phyloP scores from a whole-genome alignment of 495 filamentous ascomycete genomes.

The Pyrenula massariospora region DNA sequence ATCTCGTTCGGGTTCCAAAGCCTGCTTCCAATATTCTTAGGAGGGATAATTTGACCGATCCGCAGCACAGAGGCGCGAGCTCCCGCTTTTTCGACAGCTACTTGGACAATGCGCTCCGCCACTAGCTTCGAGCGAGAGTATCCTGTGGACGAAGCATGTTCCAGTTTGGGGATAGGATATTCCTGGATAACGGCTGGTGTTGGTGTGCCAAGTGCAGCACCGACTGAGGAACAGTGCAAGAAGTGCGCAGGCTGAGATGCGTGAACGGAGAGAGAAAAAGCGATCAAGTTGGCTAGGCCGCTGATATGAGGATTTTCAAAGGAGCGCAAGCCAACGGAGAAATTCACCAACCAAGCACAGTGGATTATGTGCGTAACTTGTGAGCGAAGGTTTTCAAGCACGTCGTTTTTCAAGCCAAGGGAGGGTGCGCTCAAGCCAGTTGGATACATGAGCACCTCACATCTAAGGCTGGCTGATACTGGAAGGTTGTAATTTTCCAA shows the following conservation, averaged over 20 bases:
- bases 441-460: constrained; percentile 27
- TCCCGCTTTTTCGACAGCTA: constrained; percentile 21
- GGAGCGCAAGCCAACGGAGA: constrained; percentile 29
- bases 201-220: constrained; percentile 25
- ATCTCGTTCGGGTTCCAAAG: constrained; percentile 51
- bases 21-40: constrained; percentile 22
- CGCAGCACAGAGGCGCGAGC: constrained; percentile 36
- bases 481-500: constrained; percentile 22
- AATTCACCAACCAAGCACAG: constrained; percentile 47
- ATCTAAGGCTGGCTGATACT: constrained; percentile 9
- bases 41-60: constrained; percentile 48
- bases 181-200: constrained; percentile 26
- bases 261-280: constrained; percentile 35
- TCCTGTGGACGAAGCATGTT: constrained; percentile 32
- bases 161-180: constrained; percentile 22
- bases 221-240: constrained; percentile 40
- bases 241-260: constrained; percentile 30
- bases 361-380: constrained; percentile 40
- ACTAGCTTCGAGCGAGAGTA: constrained; percentile 49
- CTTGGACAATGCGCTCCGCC: constrained; percentile 36
- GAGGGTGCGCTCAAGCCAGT: constrained; percentile 23
- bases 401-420: constrained; percentile 27
- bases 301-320: constrained; percentile 35
- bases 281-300: constrained; percentile 39
- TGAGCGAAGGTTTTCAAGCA: constrained; percentile 21